These are phyloP conservation scores for Alternaria brassicicola DNA, from an alignment of 2,329 filamentous ascomycete genomes.

Conservation along the genomic window DNA sequence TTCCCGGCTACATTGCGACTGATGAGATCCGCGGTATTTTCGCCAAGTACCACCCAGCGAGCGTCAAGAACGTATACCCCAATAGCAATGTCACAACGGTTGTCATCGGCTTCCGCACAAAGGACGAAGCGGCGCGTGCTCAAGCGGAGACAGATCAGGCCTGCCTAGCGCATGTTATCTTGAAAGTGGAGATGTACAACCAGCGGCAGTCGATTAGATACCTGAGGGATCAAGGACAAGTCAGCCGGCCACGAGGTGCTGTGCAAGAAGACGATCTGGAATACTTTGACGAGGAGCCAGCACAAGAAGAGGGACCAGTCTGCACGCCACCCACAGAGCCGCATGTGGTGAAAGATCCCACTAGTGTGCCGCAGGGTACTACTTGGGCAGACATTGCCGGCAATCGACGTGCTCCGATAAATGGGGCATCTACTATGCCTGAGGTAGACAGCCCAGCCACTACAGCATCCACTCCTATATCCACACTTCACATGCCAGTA, in stretches of 20 bases:
- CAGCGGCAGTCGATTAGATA: conserved; percentile 18
- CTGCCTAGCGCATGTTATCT: conserved; percentile 15
- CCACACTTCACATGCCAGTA: neutral
- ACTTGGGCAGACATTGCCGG: conserved; percentile 17
- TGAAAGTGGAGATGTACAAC: conserved; percentile 24
- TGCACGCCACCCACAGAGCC: neutral
- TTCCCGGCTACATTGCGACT: conserved; percentile 15
- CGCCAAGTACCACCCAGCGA: conserved; percentile 15
- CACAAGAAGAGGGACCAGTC: neutral
- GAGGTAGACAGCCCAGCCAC: neutral
- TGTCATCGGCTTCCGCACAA: conserved; percentile 19
- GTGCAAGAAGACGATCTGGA: neutral
- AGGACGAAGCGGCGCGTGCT: conserved; percentile 11
- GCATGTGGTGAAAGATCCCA: neutral
- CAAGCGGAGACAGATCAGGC: conserved; percentile 16
- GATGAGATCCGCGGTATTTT: conserved; percentile 8
- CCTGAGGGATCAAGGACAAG: conserved; percentile 4
- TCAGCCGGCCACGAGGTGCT: neutral
- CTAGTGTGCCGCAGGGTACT: neutral
- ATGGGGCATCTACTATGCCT: neutral
- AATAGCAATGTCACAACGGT: conserved; percentile 21
- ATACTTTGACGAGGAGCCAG: neutral
- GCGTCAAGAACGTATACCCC: conserved; percentile 26
- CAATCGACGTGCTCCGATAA: neutral
- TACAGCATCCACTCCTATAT: neutral